These are phyloP conservation scores for Themeda triandra DNA, from an alignment of 176 grass and related monocot species.

Conservation along the genomic window DNA sequence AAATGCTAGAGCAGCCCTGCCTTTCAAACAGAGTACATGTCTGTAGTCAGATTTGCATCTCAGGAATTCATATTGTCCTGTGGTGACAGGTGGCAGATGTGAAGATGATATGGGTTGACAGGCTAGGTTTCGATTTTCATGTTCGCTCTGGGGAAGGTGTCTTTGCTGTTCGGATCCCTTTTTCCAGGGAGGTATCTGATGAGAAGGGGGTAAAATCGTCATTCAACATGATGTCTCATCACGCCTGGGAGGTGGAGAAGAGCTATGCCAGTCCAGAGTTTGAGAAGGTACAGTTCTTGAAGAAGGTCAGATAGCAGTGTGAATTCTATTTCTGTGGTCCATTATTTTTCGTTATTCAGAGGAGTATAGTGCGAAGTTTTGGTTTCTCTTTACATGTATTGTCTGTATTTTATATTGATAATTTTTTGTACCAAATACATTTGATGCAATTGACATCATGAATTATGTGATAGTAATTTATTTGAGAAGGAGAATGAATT, in stretches of 20 bases:
- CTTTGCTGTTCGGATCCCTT: constrained; percentile 76
- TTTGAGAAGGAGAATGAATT: constrained; percentile 1
- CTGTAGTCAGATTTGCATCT: not conserved
- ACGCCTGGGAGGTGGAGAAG: constrained; percentile 94
- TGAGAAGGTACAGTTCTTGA: constrained; percentile 65
- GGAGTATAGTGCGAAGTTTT: constrained; percentile 14
- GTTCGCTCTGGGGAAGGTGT: constrained; percentile 53
- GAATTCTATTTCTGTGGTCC: not conserved
- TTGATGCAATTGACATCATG: not conserved
- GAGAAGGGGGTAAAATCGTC: constrained; percentile 86
- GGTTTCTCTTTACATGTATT: not conserved
- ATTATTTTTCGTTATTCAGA: constrained; percentile 13
- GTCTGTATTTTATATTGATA: not conserved
- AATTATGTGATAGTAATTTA: constrained; percentile 9
- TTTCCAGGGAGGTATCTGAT: constrained; percentile 73
- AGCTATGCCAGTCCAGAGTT: constrained; percentile 64
- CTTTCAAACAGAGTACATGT: not conserved
- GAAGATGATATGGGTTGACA: constrained; percentile 93
- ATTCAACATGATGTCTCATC: constrained; percentile 97
- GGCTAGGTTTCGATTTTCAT: constrained; percentile 79
- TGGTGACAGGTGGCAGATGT: constrained; percentile 52
- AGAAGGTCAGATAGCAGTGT: constrained; percentile 61
- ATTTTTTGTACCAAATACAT: constrained; percentile 17
- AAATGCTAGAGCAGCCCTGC: not conserved
- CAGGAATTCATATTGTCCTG: not conserved